These are phyloP conservation scores for Artemisia argyi DNA, from an alignment of 129 eudicot species.

Conservation along the genomic window DNA sequence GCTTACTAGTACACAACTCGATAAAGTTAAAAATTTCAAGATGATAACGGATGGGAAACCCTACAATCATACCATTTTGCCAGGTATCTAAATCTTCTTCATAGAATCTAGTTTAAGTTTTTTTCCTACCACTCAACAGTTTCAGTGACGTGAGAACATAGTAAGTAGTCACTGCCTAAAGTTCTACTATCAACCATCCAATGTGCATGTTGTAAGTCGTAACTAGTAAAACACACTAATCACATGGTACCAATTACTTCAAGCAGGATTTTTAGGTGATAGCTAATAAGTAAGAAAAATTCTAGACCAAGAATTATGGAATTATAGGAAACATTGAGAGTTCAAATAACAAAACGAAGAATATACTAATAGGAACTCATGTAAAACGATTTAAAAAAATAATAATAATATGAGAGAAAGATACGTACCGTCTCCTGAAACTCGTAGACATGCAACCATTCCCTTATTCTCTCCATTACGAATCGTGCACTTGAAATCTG, in stretches of 20 bases:
- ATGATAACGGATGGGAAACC: too few species aligned
- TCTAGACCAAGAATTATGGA: conserved; percentile 4
- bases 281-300: background rate
- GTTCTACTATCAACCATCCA: conserved; percentile 9
- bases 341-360: conserved; percentile 8
- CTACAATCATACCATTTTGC: too few species aligned
- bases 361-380: background rate
- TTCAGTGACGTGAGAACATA: background rate
- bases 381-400: background rate
- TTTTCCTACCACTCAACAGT: too few species aligned
- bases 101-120: too few species aligned
- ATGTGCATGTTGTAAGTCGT: conserved; percentile 9
- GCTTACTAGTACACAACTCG: too few species aligned
- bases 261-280: conserved; percentile 2
- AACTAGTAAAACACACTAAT: conserved; percentile 7
- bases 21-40: too few species aligned
- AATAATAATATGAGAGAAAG: conserved; percentile 5
- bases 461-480: conserved; percentile 40
- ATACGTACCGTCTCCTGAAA: conserved; percentile 83
- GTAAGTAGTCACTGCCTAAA: conserved; percentile 1
- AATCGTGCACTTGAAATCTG: conserved; percentile 61
- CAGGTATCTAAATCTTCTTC: too few species aligned
- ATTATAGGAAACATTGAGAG: background rate
- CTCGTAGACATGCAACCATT: conserved; percentile 81
- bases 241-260: conserved; percentile 15